A percentile compares a stretch with the other conserved stretches of the same genome.
phyloP scores from a whole-genome alignment of 345 rosid genomes.

The Camelina hispida region DNA sequence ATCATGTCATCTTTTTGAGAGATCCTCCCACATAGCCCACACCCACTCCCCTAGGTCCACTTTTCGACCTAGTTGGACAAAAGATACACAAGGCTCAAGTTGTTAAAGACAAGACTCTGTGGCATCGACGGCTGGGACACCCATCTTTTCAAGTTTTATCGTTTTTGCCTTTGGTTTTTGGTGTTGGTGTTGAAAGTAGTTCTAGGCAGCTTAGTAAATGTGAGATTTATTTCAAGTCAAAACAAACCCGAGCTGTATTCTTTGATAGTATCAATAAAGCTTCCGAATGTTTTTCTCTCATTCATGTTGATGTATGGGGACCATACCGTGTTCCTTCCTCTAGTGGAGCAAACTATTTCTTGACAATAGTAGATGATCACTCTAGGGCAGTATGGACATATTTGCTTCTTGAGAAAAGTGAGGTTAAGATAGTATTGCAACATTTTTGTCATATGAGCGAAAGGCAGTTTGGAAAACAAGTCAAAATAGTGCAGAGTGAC shows the following conservation, averaged over 20 bases:
- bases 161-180: background rate
- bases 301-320: background rate
- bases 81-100: background rate
- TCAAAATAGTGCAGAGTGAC: no score
- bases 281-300: background rate
- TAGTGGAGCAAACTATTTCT: background rate
- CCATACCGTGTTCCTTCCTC: background rate
- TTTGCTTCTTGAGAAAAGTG: background rate
- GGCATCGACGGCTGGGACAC: background rate
- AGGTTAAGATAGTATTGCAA: background rate
- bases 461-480: no score
- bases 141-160: background rate
- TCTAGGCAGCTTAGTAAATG: background rate
- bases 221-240: background rate
- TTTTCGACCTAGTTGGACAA: no score
- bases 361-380: background rate
- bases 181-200: background rate
- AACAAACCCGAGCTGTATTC: background rate
- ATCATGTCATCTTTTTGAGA: no score
- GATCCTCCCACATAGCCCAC: no score
- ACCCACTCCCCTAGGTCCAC: no score
- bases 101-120: background rate
- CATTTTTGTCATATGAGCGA: no score
- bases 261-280: background rate
- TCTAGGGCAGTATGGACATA: background rate